Evolutionary conservation across 352 stramenopile genomes (phyloP), one percentile per base, ranked within the genome.

Genomic region (Elongisporangium prolatum): DNA sequence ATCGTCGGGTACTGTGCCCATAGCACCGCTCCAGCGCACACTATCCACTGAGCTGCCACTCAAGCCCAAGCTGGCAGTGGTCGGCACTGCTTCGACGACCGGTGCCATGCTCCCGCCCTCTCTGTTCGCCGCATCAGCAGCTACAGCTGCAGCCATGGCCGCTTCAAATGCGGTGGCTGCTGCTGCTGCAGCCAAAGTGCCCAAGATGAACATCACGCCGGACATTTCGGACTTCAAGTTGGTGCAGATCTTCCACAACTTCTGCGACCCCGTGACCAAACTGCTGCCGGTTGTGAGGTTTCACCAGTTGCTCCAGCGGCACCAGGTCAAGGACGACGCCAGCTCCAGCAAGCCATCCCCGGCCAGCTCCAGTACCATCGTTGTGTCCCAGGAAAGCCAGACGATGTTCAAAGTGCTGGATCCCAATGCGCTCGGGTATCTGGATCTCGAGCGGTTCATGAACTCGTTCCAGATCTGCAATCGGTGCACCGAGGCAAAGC

Each of bases 381-480:
- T 66, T 4, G 54, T 73, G 21, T 75, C 69, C 0, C 54, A 62
- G 9, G 73, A 92, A n/a, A 67, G 65, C 7, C 74, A 88, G 51
- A 59, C 60, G 7, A 54, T 88, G 20, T 91, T 91, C 62, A 75
- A 75, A 51, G 63, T 72, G 4, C 67, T 91, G 13, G 79, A 89
- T 54, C 73, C 74, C 40, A 78, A 71, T 9, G 54, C 47, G 2
- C 58, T 61, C 5, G 81, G 81, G 3, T 68, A 61, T 11, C 52
- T 91, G 13, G 72, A 87, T 25, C 59, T 93, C 3, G 81, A 93
- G 53, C 66, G 57, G n/a, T 93, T 93, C 56, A 89, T 91, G 78
- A 84, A 69, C 63, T 89, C 84, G 58, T 93, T 91, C 65, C 84
- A 93, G 61, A 93, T 93, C 61, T 93, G 81, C 65, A 93, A 93